Base-by-base conservation (phyloP, 2,329 filamentous ascomycete genomes). In the Fusarium kyushuense region DNA sequence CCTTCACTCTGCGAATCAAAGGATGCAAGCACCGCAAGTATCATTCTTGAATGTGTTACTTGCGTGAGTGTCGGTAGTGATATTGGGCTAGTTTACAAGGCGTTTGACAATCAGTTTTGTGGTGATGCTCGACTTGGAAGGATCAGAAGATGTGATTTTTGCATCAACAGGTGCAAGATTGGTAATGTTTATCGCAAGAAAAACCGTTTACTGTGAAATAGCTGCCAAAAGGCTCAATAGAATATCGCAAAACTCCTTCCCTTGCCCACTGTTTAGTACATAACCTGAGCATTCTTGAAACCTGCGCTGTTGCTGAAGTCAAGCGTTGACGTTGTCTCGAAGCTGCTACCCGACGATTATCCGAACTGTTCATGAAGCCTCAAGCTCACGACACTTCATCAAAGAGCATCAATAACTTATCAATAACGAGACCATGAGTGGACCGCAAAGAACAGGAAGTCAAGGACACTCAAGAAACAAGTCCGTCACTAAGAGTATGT, bases 401-500 rank as follows among this genome's bases (percentile, higher is more conserved):
- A 54, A 55, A 35, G 30, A 62, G 35, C 23, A 45, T 62, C 49
- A n/a, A 54, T 58, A 56, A 41, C 25, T 51, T 19, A 45, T 25
- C 40, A 33, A 54, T 63, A 47, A 60, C 41, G 32, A 58, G 41
- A 62, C 36, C 54, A 77, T 77, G 76, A 76, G 76, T 61, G 74
- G 73, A 47, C 70, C 74, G 25, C 70, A 70, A 59, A 72, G 74
- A 54, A 70, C 74, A 29, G 62, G 63, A 8, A 75, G 74, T 30
- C 69, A 74, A 56, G 78, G 76, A 21, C 79, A 81, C 54, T 71
- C 72, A 17, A 71, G 77, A 21, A 81, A 80, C 27, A 80, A 80
- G 45, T 80, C 80, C 1, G 69, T 78, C 7, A 76, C 77, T 17
- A 79, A 78, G 68, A 72, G 80, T 82, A 71, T 42, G 77, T 73